These are phyloP conservation scores for Irpex sp. DNA, from an alignment of 1,284 basidiomycete species.

Conservation along the genomic window DNA sequence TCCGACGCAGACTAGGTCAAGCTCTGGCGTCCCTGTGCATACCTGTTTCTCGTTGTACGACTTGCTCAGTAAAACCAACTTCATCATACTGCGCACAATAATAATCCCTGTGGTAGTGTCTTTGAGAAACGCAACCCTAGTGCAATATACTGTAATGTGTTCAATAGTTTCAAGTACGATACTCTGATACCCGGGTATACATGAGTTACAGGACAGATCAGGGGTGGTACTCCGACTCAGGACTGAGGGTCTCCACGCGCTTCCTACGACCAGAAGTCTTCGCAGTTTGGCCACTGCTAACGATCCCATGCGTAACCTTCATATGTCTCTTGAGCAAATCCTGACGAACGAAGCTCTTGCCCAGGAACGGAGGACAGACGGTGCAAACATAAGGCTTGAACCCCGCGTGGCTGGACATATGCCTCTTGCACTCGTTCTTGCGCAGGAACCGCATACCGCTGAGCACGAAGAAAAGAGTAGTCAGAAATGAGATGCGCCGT, in stretches of 20 bases:
- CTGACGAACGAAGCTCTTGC: conserved; percentile 53
- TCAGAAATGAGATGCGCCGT: neutral
- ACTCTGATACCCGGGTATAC: too few relatives aligned
- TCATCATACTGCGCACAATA: too few relatives aligned
- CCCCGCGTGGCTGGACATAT: conserved; percentile 58
- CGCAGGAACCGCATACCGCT: conserved; percentile 59
- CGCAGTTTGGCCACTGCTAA: conserved; percentile 3
- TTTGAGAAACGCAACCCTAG: too few relatives aligned
- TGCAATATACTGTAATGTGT: too few relatives aligned
- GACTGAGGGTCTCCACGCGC: conserved; percentile 5
- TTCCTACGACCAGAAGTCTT: conserved; percentile 14
- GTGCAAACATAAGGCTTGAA: conserved; percentile 51
- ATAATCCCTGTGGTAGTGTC: too few relatives aligned
- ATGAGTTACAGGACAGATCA: neutral
- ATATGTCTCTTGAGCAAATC: conserved; percentile 60
- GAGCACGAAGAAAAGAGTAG: neutral
- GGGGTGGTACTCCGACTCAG: neutral
- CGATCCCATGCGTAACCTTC: conserved; percentile 44
- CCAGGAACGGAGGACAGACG: conserved; percentile 37
- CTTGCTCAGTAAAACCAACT: too few relatives aligned
- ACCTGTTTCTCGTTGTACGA: too few relatives aligned
- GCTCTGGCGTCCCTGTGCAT: too few relatives aligned
- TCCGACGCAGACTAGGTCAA: too few relatives aligned
- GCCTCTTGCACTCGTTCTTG: conserved; percentile 70
- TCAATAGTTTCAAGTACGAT: too few relatives aligned